Base-by-base conservation (phyloP, 106 monocot species). In the Triglochin maritima region DNA sequence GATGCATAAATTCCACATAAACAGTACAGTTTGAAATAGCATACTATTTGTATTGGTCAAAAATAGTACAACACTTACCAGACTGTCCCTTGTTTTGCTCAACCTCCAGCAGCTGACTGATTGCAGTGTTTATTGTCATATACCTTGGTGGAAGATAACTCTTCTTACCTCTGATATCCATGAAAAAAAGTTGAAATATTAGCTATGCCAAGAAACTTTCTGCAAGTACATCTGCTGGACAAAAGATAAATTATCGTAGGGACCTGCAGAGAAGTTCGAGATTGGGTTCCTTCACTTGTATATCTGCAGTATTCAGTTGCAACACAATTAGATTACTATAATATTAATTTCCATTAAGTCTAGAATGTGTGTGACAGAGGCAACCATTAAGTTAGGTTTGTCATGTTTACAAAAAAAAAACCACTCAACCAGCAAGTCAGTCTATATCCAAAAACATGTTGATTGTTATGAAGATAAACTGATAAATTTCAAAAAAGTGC, bases 261-360 rank as follows among this genome's bases (percentile, higher is more conserved):
- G 77, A 89, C 94, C 94, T 89, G 83, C 85, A 87, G 57, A 95
- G 78, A 60, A 86, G 87, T 75, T 95, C 95, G 60, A 87, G 59
- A 9, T 90, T 79, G 10, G 95, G 95, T 46, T 95, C 95, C 83
- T 95, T 95, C 56, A 95, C 95, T 62, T 90, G 95, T 61, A 95
- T 95, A 90, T 95, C 87, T 66, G 66, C 66, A 66, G 7, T 52
- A 46, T 47, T 6, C 50, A 17, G 11, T 62, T 9, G 3, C 2
- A 3, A 7, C 7, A 15, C 62, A 62, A 46, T 62, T 62, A 62
- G 59, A 5, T 59, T 29, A 29, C 29, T 29, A 29, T 29, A 29
- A 1, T 0, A 29, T 29, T 29, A 29, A 29, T 29, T 29, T 29
- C 29, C 29, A 29, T 29, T 0, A 29, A 29, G 29, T 29, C 29